These are phyloP conservation scores for Poterioochromonas sp. DNA, from an alignment of 352 stramenopile genomes.

Conservation along the genomic window DNA sequence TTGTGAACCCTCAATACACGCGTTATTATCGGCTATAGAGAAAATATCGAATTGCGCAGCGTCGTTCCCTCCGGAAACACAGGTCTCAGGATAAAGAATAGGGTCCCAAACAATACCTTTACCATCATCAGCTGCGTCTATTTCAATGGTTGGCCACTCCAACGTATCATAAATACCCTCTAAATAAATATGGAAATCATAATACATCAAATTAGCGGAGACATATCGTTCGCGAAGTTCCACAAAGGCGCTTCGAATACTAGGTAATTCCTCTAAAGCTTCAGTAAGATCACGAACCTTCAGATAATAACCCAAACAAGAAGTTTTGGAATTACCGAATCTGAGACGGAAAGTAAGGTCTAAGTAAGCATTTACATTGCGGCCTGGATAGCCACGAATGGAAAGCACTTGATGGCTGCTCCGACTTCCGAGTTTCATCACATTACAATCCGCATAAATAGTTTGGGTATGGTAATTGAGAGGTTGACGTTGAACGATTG, in stretches of 20 bases:
- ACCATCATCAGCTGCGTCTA: slow-evolving; percentile 3
- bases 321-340: no score
- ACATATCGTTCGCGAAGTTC: neutral
- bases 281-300: neutral
- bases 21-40: slow-evolving; percentile 46
- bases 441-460: neutral
- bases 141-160: slow-evolving; percentile 17
- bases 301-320: neutral
- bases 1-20: slow-evolving; percentile 46
- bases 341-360: no score
- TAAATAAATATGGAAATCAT: slow-evolving; percentile 23
- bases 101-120: neutral
- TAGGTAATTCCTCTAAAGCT: neutral
- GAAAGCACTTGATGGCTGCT: slow-evolving; percentile 8
- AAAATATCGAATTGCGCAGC: slow-evolving; percentile 42
- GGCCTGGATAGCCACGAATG: no score
- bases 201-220: neutral
- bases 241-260: neutral
- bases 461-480: neutral
- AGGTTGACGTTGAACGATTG: neutral
- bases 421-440: neutral
- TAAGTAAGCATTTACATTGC: no score
- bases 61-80: neutral
- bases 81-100: neutral
- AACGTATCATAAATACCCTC: slow-evolving; percentile 21